phyloP scores from a whole-genome alignment of 306 rosid species.

The Boehmeria nivea region DNA sequence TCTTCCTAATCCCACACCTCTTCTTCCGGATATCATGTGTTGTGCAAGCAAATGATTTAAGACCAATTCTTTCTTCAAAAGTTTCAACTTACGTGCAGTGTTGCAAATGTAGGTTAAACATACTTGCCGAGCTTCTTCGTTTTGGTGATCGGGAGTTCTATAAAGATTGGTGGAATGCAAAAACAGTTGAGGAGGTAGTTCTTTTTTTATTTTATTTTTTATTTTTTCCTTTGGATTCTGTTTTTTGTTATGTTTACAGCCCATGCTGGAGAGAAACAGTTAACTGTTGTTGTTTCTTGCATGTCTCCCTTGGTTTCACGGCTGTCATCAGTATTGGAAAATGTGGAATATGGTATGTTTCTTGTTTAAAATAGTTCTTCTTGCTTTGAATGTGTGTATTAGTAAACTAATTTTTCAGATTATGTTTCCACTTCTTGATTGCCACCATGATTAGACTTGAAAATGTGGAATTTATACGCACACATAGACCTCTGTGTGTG shows the following conservation, averaged over 20 bases:
- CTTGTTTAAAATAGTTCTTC: neutral
- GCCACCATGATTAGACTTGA: too few relatives aligned
- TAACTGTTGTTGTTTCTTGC: conserved; percentile 31
- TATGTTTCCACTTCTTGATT: too few relatives aligned
- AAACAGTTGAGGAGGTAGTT: conserved; percentile 85
- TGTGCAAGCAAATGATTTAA: neutral
- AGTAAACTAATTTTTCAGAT: too few relatives aligned
- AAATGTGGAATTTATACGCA: too few relatives aligned
- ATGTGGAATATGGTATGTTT: conserved; percentile 95
- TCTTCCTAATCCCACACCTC: neutral
- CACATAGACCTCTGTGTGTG: too few relatives aligned
- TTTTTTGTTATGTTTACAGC: conserved; percentile 13
- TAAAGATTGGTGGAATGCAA: conserved; percentile 99
- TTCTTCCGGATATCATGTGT: neutral
- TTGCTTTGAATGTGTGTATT: neutral
- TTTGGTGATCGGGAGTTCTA: conserved; percentile 98
- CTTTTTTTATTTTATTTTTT: neutral
- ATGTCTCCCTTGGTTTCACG: conserved; percentile 29
- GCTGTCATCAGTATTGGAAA: conserved; percentile 89
- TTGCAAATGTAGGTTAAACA: conserved; percentile 71
- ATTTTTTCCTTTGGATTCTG: conserved; percentile 11
- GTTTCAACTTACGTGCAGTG: conserved; percentile 23
- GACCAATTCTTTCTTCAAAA: neutral
- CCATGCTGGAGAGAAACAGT: conserved; percentile 15
- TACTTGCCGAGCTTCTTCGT: conserved; percentile 89